These are phyloP conservation scores for Bryopsis sp. DNA, from an alignment of 139 green algal genomes.

Conservation along the genomic window DNA sequence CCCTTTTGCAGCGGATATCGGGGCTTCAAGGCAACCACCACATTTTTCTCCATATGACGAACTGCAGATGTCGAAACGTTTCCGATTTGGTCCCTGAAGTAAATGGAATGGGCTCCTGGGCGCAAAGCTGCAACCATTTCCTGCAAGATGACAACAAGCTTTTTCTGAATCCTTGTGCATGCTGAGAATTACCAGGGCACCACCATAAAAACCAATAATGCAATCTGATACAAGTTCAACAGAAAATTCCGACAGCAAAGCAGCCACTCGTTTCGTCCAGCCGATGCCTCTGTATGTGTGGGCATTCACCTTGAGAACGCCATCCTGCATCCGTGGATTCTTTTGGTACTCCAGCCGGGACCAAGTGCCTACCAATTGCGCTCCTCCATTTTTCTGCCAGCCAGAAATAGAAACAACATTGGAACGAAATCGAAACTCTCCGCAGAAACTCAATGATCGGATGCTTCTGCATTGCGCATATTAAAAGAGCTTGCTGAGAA, in stretches of 20 bases:
- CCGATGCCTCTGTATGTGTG: neutral
- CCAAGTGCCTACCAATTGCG: conserved; percentile 51
- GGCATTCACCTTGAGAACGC: neutral
- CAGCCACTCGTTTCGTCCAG: neutral
- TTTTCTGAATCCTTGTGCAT: no score
- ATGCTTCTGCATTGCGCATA: neutral
- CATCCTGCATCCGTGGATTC: neutral
- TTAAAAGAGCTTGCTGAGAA: neutral
- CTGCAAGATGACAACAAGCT: no score
- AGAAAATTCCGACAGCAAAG: neutral
- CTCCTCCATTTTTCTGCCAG: conserved; percentile 45
- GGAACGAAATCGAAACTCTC: neutral
- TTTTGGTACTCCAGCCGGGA: conserved; percentile 47
- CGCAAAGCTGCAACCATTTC: conserved; percentile 51
- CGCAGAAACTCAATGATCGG: neutral
- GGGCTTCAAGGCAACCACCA: conserved; percentile 45
- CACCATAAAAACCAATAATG: no score
- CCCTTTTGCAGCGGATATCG: conserved; percentile 80
- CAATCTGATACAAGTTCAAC: neutral
- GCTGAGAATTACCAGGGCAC: neutral
- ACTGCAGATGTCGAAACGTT: conserved; percentile 73
- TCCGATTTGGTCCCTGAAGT: conserved; percentile 81
- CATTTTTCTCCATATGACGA: neutral
- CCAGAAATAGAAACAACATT: neutral
- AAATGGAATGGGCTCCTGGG: conserved; percentile 43